Conservation (phyloP, 139 green algal genomes). For the Dunaliella primolecta region DNA sequence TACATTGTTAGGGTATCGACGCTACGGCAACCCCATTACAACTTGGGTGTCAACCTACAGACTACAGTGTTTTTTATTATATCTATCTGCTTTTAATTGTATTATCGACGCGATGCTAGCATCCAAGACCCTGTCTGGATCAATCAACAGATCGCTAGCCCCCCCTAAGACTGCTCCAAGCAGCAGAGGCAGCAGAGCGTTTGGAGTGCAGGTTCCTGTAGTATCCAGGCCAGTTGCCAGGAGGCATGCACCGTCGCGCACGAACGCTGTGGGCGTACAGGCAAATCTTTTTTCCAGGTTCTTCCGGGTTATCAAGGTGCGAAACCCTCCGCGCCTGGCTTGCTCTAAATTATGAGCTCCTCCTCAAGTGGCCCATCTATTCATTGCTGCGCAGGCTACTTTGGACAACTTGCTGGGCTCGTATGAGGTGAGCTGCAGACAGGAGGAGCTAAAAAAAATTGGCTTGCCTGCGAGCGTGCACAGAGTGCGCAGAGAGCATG, state of each 20-base stretch:
- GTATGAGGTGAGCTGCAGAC: conserved; percentile 5
- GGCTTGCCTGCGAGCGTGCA: too few relatives aligned
- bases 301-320: conserved; percentile 60
- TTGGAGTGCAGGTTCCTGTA: neutral
- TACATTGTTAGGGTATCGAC: neutral
- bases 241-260: neutral
- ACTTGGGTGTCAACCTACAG: neutral
- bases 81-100: too few relatives aligned
- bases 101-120: too few relatives aligned
- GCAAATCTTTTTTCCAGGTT: conserved; percentile 86
- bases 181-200: neutral
- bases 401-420: neutral
- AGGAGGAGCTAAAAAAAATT: too few relatives aligned
- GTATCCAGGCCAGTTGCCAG: neutral
- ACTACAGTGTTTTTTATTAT: neutral
- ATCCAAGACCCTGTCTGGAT: neutral
- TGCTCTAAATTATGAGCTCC: neutral
- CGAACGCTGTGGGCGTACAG: conserved; percentile 43
- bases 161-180: neutral
- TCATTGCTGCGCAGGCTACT: neutral
- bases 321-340: neutral
- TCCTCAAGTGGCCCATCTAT: neutral
- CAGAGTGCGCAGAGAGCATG: too few relatives aligned
- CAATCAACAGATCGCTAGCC: neutral
- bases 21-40: neutral